Base-by-base conservation (phyloP, 169 alveolate genomes). In the Plasmodium vivax region DNA sequence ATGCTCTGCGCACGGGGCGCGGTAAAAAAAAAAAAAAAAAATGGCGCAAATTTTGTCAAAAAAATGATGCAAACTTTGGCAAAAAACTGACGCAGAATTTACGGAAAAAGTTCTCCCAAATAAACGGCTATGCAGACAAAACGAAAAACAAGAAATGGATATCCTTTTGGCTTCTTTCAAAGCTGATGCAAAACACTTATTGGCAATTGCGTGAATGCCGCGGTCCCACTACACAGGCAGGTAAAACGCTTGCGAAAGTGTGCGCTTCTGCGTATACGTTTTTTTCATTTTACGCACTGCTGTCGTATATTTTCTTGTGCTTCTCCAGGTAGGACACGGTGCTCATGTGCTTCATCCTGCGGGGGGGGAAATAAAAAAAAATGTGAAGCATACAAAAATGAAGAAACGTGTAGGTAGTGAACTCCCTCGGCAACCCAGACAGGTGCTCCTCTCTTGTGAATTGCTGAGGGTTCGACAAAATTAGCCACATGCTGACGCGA, bases 271-370 rank as follows among this genome's bases (percentile, higher is more conserved):
- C n/a, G 16, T 68, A 41, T 68, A 30, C 43, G 38, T 75, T 75
- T 75, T 75, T 75, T 56, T 85, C 27, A 27, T 88, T 79, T 43
- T 41, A 88, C 51, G 45, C 82, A 27, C 34, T 41, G 82, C 71
- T 47, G 51, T 88, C 94, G 36, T 88, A 88, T 27, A 79, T 14
- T 79, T 79, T 88, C 72, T 88, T 88, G 72, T 88, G 94, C 71
- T 88, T 88, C 56, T 88, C 94, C 88, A 88, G 32, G 72, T 88
- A 88, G 27, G 82, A 14, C 32, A 62, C 30, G 19, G 94, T 88
- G 75, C 94, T 32, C 94, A 88, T 88, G 72, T 88, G 94, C 83
- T 88, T 88, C 83, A 88, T 88, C 19, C 94, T 88, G 72, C 32
- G n/a, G 47, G 72, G 10, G 51, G 51, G 81, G 41, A 84, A 56